Base-by-base conservation (phyloP, 1,284 basidiomycete species). In the Chiua sp. region DNA sequence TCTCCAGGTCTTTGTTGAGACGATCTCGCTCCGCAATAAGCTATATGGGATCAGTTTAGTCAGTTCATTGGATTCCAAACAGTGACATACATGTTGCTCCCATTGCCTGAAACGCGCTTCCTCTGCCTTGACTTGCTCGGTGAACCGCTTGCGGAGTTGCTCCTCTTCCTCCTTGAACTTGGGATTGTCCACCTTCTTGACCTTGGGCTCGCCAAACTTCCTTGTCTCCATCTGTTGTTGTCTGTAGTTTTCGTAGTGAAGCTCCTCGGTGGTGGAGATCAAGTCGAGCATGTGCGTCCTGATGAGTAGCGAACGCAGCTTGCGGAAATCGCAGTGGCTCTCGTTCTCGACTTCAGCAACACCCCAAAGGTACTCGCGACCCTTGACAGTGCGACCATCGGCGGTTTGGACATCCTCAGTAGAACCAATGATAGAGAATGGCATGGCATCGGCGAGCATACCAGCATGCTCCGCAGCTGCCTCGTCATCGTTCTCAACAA, bases 81-180 rank as follows among this genome's bases (percentile, higher is more conserved):
- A 13, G 30, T 42, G 51, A 84, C 91, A 66, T 76, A 96, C 92
- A 80, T 98, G 96, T 80, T 98, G 95, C 78, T 98, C 97, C 98
- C 98, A 99, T 73, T 98, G 96, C 74, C 98, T 88, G 87, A 99
- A 99, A 63, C 98, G 85, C 15, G 93, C 86, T 77, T 99, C 97
- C 82, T 99, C 97, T 62, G 96, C 84, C 84, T 99, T 99, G 85
- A 99, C 98, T 82, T 99, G 97, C 78, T 99, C 98, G 37, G 97
- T 99, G 79, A 99, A 99, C 63, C 96, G 88, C 85, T 97, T 98
- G 72, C 97, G 84, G 65, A 99, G 86, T 64, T 89, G 84, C 78
- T 99, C 97, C 77, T 99, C 97, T 79, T 99, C 97, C 78, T 99
- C 98, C 83, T 97, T 97, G 89, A 98, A 99, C 80, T 98, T 98